Base-by-base conservation (phyloP, 2,329 filamentous ascomycete genomes). In the Penicillium digitatum region DNA sequence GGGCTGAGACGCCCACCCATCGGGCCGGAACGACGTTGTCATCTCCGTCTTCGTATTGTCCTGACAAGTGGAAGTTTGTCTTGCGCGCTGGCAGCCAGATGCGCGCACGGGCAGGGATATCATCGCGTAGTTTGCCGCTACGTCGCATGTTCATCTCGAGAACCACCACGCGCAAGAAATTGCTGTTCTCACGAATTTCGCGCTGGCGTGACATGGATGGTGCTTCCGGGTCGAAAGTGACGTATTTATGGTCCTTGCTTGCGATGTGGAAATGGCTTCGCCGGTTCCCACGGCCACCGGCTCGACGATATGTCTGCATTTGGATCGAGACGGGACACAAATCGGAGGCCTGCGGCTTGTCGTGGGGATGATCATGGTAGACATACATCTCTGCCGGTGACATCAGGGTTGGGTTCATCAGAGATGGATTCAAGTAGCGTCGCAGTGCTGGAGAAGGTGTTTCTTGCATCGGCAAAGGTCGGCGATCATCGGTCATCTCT, bases 61-160 rank as follows among this genome's bases (percentile, higher is more conserved):
- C 59, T 9, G 57, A 42, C 22, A 63, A 29, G 18, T 61, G 62
- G 42, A 58, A 52, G 11, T 58, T 66, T 24, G 57, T 66, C 46
- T 72, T 74, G 35, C 84, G 77, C 42, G 84, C 83, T 35, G 84
- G 83, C 42, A 86, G 69, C 81, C 82, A 86, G 56, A 86, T 77
- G 53, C 78, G 78, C 26, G 84, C 84, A 59, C 78, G 76, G 20
- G 82, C 81, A 16, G 79, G 75, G 10, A 73, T 69, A 50, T 81
- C 79, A 40, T 81, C 73, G 57, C 83, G 82, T 42, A 87, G 73
- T 71, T 87, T 87, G 52, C 84, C 84, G 57, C 76, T 77, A 40
- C 83, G 79, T 35, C 83, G 79, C 84, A 87, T 87, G 67, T 86
- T 86, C 83, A 86, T 85, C 70, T 87, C 84, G 45, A 86, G 74